Percentiles rank a stretch among this genome's conserved stretches.
Conservation (phyloP, 768 basidiomycete genomes). For the Epithele typhae region DNA sequence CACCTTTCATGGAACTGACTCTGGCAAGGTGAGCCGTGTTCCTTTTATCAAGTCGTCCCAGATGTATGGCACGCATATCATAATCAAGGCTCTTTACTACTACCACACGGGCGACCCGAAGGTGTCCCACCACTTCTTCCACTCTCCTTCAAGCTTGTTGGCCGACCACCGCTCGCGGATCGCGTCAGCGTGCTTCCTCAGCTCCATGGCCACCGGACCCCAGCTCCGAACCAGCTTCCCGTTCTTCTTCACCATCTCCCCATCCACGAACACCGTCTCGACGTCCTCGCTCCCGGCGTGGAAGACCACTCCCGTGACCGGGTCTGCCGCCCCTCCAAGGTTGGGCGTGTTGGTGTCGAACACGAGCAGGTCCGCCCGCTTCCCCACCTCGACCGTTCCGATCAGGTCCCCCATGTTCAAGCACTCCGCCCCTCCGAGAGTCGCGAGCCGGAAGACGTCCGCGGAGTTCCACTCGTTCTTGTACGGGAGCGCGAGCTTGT, state of each 20-base stretch:
- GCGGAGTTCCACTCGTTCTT: conserved; percentile 19
- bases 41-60: no score
- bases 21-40: no score
- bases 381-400: conserved; percentile 28
- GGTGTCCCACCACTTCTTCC: conserved; percentile 19
- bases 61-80: no score
- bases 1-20: no score
- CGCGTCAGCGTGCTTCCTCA: conserved; percentile 18
- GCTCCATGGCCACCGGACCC: conserved; percentile 21
- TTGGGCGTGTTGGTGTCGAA: conserved; percentile 26
- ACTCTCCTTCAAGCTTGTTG: conserved; percentile 20
- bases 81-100: no score
- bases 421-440: conserved; percentile 28
- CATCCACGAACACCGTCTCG: conserved; percentile 27
- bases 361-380: conserved; percentile 27
- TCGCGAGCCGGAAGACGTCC: conserved; percentile 27
- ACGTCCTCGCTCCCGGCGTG: conserved; percentile 27
- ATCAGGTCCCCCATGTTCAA: conserved; percentile 21
- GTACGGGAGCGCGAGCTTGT: conserved; percentile 12
- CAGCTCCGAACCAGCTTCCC: conserved; percentile 23
- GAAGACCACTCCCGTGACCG: conserved; percentile 24
- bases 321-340: conserved; percentile 23
- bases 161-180: conserved; percentile 18
- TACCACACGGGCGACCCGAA: conserved; percentile 7
- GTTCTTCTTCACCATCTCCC: conserved; percentile 27